Evolutionary conservation across 192 early-diverging fungal species (phyloP).

Genomic region (Coemansia sp.): DNA sequence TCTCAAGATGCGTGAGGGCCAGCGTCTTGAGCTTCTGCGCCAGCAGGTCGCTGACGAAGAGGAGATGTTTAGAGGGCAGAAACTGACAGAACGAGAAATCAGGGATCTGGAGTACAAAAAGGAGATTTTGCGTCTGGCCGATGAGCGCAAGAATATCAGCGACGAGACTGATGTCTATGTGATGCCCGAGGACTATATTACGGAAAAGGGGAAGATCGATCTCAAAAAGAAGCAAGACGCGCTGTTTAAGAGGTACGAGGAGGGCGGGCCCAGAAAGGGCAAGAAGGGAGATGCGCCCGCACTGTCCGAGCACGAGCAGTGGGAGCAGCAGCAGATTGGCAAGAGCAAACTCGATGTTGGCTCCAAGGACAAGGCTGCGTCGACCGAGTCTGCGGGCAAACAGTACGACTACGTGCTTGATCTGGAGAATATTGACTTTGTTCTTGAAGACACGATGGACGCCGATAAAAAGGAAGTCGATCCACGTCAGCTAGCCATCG

Average conservation of each 20-base stretch:
- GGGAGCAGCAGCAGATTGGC: slow-evolving; percentile 85
- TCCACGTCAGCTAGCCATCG: slow-evolving; percentile 60
- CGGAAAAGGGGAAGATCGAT: slow-evolving; percentile 96
- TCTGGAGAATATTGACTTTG: slow-evolving; percentile 87
- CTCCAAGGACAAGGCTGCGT: slow-evolving; percentile 55
- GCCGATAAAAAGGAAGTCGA: slow-evolving; percentile 56
- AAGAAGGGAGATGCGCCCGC: slow-evolving; percentile 51
- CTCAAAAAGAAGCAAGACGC: slow-evolving; percentile 88
- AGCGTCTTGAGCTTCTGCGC: slow-evolving; percentile 73
- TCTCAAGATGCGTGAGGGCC: slow-evolving; percentile 80
- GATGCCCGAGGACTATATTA: slow-evolving; percentile 95
- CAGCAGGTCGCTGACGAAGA: slow-evolving; percentile 87
- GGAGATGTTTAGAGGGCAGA: slow-evolving; percentile 69
- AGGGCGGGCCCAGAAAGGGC: slow-evolving; percentile 47
- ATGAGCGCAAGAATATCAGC: slow-evolving; percentile 77
- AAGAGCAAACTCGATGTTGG: slow-evolving; percentile 59
- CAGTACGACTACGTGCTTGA: slow-evolving; percentile 97
- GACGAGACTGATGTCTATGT: slow-evolving; percentile 80
- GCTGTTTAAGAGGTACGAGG: slow-evolving; percentile 88
- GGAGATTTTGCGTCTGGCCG: slow-evolving; percentile 78
- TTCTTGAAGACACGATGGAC: slow-evolving; percentile 69
- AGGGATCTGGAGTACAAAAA: slow-evolving; percentile 81
- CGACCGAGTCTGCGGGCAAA: slow-evolving; percentile 51
- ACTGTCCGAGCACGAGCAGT: slow-evolving; percentile 80
- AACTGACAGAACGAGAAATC: slow-evolving; percentile 75